phyloP scores from a whole-genome alignment of 306 rosid genomes.

The Fragaria iinumae region DNA sequence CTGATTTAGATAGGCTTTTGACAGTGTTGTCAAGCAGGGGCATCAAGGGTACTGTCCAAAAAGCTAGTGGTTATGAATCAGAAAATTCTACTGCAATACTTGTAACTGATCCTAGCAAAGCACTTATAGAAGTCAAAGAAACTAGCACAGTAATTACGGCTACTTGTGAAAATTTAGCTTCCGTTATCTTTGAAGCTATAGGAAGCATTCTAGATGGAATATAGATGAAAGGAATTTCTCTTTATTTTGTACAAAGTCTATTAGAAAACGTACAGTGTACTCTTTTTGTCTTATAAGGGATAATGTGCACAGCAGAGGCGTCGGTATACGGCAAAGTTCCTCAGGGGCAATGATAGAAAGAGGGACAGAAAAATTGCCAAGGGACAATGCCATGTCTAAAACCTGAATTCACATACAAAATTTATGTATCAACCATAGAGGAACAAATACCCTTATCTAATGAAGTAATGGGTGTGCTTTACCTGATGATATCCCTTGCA shows the following conservation, averaged over 20 bases:
- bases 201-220: constrained; percentile 38
- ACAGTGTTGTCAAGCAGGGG: constrained; percentile 55
- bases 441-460: too few relatives aligned
- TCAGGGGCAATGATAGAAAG: too few relatives aligned
- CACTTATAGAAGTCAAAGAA: constrained; percentile 55
- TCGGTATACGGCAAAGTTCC: too few relatives aligned
- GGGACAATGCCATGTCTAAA: background rate
- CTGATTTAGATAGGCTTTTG: constrained; percentile 50
- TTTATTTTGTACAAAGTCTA: too few relatives aligned
- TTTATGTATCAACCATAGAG: too few relatives aligned
- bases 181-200: constrained; percentile 50
- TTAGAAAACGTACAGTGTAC: too few relatives aligned
- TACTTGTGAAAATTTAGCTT: constrained; percentile 42
- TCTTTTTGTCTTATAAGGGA: too few relatives aligned
- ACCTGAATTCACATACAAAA: too few relatives aligned
- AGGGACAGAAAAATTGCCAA: background rate
- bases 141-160: constrained; percentile 47
- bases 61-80: constrained; percentile 29
- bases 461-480: too few relatives aligned
- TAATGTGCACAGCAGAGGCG: background rate
- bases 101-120: constrained; percentile 52
- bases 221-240: too few relatives aligned
- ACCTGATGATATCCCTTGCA: background rate
- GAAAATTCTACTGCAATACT: constrained; percentile 25
- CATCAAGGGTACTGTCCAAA: constrained; percentile 45